Conservation (phyloP, 768 basidiomycete genomes). For the Tylopilus plumbeoviolaceoides region DNA sequence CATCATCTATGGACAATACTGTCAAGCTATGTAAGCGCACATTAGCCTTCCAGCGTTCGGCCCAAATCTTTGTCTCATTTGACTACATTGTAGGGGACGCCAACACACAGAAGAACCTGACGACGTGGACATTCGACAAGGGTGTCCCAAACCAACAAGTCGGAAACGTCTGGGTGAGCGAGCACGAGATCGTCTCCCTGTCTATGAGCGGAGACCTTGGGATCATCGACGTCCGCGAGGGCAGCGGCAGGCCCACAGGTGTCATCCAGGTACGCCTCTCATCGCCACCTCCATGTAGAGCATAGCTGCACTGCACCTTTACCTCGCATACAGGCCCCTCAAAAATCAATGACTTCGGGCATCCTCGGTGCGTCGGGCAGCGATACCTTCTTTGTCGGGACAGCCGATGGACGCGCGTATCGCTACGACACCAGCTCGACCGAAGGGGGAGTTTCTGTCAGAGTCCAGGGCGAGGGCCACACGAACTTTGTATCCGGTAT, state of each 20-base stretch:
- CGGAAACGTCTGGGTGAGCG: slow-evolving; percentile 80
- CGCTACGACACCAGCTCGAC: slow-evolving; percentile 46
- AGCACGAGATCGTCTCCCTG: slow-evolving; percentile 71
- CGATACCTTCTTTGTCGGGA: slow-evolving; percentile 76
- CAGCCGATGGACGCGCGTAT: slow-evolving; percentile 72
- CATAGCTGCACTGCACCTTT: not conserved
- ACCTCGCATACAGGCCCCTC: slow-evolving; percentile 65
- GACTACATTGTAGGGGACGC: slow-evolving; percentile 63
- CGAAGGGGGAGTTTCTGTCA: slow-evolving; percentile 23
- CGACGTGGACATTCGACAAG: slow-evolving; percentile 68
- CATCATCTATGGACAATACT: slow-evolving; percentile 81
- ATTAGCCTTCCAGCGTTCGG: not conserved
- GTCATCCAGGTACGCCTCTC: slow-evolving; percentile 52
- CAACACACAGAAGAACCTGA: slow-evolving; percentile 59
- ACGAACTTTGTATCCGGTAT: slow-evolving; percentile 66
- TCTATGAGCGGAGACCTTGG: slow-evolving; percentile 81
- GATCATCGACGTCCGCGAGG: slow-evolving; percentile 68
- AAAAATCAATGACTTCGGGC: slow-evolving; percentile 73
- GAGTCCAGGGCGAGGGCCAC: slow-evolving; percentile 65
- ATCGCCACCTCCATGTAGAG: not conserved
- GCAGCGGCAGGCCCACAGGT: slow-evolving; percentile 54
- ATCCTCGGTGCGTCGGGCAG: slow-evolving; percentile 32
- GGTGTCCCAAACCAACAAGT: slow-evolving; percentile 82
- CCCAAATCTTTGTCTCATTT: not conserved
- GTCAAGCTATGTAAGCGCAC: slow-evolving; percentile 78